These are phyloP conservation scores for Tympanopsis confertula DNA, from an alignment of 2,329 filamentous ascomycete species.

Conservation along the genomic window DNA sequence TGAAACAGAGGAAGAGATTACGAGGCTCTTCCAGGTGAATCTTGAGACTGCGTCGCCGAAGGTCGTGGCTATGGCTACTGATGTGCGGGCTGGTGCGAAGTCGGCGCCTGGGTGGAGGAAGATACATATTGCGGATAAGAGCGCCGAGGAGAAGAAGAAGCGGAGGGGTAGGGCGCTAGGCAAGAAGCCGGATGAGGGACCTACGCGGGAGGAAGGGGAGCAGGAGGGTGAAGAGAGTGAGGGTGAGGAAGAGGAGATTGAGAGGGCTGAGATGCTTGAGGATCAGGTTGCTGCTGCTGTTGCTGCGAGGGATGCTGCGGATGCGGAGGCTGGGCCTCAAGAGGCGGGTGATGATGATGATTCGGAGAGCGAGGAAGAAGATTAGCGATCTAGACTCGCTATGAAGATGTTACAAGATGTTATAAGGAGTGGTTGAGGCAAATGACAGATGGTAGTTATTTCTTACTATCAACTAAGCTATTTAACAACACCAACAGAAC, in stretches of 20 bases:
- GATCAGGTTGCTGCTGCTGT: neutral
- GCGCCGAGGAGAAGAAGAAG: neutral
- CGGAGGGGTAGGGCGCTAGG: neutral
- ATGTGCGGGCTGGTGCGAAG: neutral
- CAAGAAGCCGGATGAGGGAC: neutral
- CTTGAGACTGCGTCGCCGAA: neutral
- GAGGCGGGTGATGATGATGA: neutral
- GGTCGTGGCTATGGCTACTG: neutral
- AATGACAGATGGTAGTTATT: too few relatives aligned
- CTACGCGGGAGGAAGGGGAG: neutral
- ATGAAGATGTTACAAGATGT: too few relatives aligned
- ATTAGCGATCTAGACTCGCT: too few relatives aligned
- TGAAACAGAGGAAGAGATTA: neutral
- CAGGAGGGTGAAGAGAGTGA: neutral
- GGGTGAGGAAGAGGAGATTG: neutral
- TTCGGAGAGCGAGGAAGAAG: neutral
- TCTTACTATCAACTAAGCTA: too few relatives aligned
- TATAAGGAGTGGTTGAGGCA: too few relatives aligned
- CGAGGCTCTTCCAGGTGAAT: neutral
- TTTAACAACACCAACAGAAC: too few relatives aligned
- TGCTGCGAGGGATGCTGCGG: neutral
- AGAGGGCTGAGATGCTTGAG: neutral
- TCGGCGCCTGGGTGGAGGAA: neutral
- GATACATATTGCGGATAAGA: neutral
- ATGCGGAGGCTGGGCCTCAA: neutral